Conservation (phyloP, 768 basidiomycete species). For the Mycena haematopus region DNA sequence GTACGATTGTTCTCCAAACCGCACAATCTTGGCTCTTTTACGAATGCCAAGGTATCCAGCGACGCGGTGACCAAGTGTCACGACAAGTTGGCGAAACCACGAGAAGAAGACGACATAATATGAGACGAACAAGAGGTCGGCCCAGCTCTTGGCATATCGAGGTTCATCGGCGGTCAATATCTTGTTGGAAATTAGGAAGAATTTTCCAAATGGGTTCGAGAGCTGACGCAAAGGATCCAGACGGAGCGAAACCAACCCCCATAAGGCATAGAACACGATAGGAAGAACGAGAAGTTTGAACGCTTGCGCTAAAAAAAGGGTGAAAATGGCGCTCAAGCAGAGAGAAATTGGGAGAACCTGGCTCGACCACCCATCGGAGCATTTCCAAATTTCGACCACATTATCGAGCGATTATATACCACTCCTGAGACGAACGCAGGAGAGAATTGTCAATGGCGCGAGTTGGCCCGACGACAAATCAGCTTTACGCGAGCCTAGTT, state of each 20-base stretch:
- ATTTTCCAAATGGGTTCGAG: not conserved
- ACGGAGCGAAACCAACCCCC: not conserved
- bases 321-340: too few relatives aligned
- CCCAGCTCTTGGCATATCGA: not conserved
- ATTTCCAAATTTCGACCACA: too few relatives aligned
- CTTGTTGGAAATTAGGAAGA: not conserved
- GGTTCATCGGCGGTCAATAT: not conserved
- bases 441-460: too few relatives aligned
- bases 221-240: not conserved
- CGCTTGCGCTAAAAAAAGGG: too few relatives aligned
- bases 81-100: not conserved
- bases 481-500: too few relatives aligned
- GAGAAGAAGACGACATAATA: not conserved
- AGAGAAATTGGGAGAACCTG: too few relatives aligned
- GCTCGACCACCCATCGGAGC: too few relatives aligned
- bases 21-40: not conserved
- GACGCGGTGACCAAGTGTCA: not conserved
- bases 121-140: not conserved
- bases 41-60: not conserved
- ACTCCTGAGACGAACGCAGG: too few relatives aligned
- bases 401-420: too few relatives aligned
- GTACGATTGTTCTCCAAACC: not conserved
- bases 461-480: too few relatives aligned
- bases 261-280: not conserved
- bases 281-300: not conserved